Evolutionary conservation across 2,329 filamentous ascomycete genomes (phyloP), one percentile per base, ranked within the genome.

Genomic region (Pseudogymnoascus sp.): DNA sequence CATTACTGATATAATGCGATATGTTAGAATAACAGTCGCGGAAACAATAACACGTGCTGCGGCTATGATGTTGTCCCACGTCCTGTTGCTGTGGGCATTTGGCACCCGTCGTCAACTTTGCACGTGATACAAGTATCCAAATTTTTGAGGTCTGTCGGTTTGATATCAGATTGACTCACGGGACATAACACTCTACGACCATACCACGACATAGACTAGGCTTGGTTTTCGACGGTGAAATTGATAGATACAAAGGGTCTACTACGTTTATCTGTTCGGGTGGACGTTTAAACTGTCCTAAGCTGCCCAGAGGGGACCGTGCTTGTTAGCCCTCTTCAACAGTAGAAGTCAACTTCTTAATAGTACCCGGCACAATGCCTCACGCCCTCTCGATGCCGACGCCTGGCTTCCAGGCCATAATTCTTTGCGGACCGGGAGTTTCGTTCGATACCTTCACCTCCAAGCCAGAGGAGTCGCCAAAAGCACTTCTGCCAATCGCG

Each of bases 381-480:
- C 89, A 92, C 79, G 88, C 88, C 63, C 82, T 85, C 59, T 81
- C 86, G 25, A 86, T 88, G 77, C 86, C 89, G 68, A 81, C 87
- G 62, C 85, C 88, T 62, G 89, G 89, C 76, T 86, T 94, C 67
- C 89, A 93, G 78, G 90, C 89, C 68, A 77, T 94, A 66, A 90
- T 94, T 62, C 81, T 94, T 58, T 94, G 90, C 72, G 90, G 90
- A 3, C 90, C 90, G 22, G 90, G 90, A 60, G 89, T 87, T 7
- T 92, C 88, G 0, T 88, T 94, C 67, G 86, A 88, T 50, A 93
- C 90, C 1, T 93, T 94, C 72, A 92, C 89, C 1, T 86, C 88
- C 2, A 90, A 87, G 64, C 87, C 89, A 4, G 86, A 88, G 74
- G 87, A 92, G 70, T 86, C 89, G 64, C 89, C 90, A 8, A 94